A percentile compares a stretch with the other conserved stretches of the same genome.
Evolutionary conservation across 2,329 filamentous ascomycete species (phyloP).

Genomic region (Anisogramma anomala): DNA sequence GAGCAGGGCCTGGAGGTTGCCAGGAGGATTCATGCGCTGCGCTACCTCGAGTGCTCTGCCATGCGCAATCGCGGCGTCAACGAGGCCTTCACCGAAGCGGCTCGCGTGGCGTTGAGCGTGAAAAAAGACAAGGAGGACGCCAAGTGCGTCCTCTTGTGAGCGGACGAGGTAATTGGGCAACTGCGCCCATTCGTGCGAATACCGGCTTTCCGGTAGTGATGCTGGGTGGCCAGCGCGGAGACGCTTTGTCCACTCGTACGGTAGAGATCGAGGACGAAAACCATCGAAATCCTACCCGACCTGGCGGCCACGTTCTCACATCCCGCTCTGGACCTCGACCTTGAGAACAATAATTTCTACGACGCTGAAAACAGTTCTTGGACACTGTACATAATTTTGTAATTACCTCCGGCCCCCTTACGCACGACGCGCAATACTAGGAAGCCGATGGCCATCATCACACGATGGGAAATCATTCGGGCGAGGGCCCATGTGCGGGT

Average conservation of each 20-base stretch:
- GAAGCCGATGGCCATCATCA: not conserved
- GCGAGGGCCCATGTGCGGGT: no score
- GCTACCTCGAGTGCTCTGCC: conserved; percentile 96
- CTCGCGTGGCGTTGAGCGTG: conserved; percentile 75
- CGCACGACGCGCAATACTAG: not conserved
- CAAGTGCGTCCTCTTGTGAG: conserved; percentile 50
- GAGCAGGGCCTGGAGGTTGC: conserved; percentile 86
- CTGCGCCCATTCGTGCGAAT: not conserved
- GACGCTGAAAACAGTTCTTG: no score
- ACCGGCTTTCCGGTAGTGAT: not conserved
- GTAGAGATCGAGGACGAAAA: no score
- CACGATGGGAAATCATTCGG: no score
- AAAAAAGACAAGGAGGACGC: conserved; percentile 53
- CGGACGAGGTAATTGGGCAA: not conserved
- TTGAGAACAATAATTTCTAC: no score
- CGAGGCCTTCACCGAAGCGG: conserved; percentile 96
- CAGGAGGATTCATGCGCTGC: conserved; percentile 78
- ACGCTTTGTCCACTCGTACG: no score
- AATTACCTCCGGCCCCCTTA: not conserved
- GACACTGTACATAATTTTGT: no score
- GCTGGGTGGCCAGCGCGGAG: no score
- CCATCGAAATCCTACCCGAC: no score
- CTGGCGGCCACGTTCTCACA: no score
- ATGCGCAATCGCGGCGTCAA: conserved; percentile 98
- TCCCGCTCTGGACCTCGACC: no score